Percentiles rank a stretch among this genome's conserved stretches.
These are phyloP conservation scores for Trametes polyzona DNA, from an alignment of 1,284 basidiomycete genomes.

Conservation along the genomic window DNA sequence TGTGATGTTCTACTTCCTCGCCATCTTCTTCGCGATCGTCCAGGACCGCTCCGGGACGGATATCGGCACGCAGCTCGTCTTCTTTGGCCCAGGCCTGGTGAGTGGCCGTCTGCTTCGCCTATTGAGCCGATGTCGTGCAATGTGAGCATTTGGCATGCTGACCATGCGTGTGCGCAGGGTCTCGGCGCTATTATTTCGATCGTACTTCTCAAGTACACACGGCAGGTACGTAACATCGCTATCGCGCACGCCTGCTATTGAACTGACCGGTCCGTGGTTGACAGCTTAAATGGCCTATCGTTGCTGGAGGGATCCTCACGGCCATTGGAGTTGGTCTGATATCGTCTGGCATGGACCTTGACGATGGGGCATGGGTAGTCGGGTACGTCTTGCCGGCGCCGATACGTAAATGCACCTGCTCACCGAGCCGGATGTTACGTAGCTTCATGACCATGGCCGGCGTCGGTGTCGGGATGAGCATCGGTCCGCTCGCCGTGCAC, in stretches of 20 bases:
- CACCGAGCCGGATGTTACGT: not conserved
- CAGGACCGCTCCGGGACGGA: conserved; percentile 40
- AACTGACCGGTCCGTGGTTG: not conserved
- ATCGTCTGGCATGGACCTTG: conserved; percentile 44
- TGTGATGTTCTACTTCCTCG: conserved; percentile 56
- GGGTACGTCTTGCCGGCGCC: conserved; percentile 34
- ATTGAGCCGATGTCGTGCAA: too few species aligned
- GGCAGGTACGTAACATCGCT: conserved; percentile 17
- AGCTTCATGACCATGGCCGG: conserved; percentile 53
- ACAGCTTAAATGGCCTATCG: conserved; percentile 48
- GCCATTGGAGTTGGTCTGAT: conserved; percentile 47
- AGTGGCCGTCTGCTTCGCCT: conserved; percentile 14
- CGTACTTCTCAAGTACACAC: conserved; percentile 32
- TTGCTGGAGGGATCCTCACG: conserved; percentile 42
- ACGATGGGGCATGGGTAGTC: conserved; percentile 41
- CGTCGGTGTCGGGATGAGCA: conserved; percentile 46
- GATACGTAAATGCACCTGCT: not conserved
- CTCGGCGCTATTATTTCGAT: conserved; percentile 37
- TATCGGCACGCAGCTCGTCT: conserved; percentile 51
- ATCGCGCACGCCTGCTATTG: not conserved
- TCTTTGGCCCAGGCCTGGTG: conserved; percentile 52
- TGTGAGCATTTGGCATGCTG: too few species aligned
- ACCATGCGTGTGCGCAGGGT: conserved; percentile 29
- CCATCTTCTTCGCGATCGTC: conserved; percentile 53
- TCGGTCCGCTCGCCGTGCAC: conserved; percentile 46